Evolutionary conservation across 306 rosid species (phyloP).

Genomic region (Casuarina glauca): DNA sequence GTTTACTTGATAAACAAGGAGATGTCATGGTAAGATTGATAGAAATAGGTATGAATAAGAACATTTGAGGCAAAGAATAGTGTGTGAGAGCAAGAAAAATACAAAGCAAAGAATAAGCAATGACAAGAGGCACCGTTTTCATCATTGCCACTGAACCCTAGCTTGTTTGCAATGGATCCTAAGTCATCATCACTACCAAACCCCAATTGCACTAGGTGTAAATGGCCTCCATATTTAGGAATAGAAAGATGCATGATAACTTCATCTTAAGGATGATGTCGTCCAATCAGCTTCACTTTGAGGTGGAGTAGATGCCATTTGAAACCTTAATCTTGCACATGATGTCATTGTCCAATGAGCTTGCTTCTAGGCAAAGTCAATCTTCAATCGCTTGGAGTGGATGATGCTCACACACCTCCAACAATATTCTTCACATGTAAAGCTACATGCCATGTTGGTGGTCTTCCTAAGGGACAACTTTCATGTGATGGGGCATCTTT

Average conservation of each 20-base stretch:
- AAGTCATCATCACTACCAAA: constrained; percentile 34
- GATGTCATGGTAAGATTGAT: too few relatives aligned
- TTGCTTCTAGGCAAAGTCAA: constrained; percentile 75
- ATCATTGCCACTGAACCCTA: constrained; percentile 30
- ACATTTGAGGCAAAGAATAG: too few relatives aligned
- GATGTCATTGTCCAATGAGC: too few relatives aligned
- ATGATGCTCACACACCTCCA: constrained; percentile 87
- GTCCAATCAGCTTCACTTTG: constrained; percentile 61
- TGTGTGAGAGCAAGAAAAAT: too few relatives aligned
- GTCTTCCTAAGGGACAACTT: constrained; percentile 90
- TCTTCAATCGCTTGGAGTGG: constrained; percentile 90
- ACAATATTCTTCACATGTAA: constrained; percentile 62
- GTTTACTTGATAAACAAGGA: too few relatives aligned
- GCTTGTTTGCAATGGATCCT: constrained; percentile 52
- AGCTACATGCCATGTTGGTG: constrained; percentile 94
- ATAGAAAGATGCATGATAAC: constrained; percentile 1
- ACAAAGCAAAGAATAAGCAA: too few relatives aligned
- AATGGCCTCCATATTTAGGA: constrained; percentile 51
- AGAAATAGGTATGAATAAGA: too few relatives aligned
- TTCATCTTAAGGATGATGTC: constrained; percentile 76
- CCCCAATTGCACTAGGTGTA: constrained; percentile 80
- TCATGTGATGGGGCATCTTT: constrained; percentile 84
- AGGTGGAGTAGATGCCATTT: too few relatives aligned
- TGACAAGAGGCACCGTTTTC: neutral
- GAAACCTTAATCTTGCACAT: too few relatives aligned